A percentile compares a stretch with the other conserved stretches of the same genome.
These are phyloP conservation scores for Dothistroma pini DNA, from an alignment of 2,329 filamentous ascomycete genomes.

Conservation along the genomic window DNA sequence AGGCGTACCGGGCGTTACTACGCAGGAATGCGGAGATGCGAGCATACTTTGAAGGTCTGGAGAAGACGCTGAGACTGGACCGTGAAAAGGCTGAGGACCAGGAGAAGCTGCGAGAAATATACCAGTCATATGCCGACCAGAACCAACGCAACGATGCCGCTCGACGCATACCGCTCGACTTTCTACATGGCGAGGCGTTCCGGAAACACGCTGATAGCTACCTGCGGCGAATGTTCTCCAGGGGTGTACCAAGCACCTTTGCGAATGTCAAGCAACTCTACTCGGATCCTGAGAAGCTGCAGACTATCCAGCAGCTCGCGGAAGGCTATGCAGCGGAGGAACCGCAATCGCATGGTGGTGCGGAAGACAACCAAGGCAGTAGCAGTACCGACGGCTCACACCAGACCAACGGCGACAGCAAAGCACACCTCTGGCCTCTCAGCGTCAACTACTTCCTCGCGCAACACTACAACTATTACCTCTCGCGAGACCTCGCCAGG, in stretches of 20 bases:
- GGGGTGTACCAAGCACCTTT: conserved; percentile 93
- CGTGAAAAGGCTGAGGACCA: conserved; percentile 59
- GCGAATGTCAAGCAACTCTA: conserved; percentile 96
- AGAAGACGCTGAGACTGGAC: conserved; percentile 63
- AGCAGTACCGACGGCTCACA: conserved; percentile 40
- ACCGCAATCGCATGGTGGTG: conserved; percentile 28
- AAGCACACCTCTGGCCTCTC: conserved; percentile 60
- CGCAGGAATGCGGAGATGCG: conserved; percentile 86
- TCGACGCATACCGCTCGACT: conserved; percentile 81
- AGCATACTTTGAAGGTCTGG: conserved; percentile 76
- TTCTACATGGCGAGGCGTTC: conserved; percentile 80
- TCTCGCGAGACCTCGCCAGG: conserved; percentile 78
- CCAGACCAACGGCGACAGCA: conserved; percentile 24
- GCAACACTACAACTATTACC: conserved; percentile 92
- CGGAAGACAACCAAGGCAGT: conserved; percentile 25
- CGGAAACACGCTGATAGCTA: conserved; percentile 73
- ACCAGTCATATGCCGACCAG: conserved; percentile 76
- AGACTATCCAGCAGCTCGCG: conserved; percentile 70
- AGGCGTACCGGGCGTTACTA: conserved; percentile 74
- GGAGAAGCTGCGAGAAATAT: conserved; percentile 72
- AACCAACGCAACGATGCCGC: conserved; percentile 80
- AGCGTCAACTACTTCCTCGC: conserved; percentile 90
- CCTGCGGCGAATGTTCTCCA: conserved; percentile 77
- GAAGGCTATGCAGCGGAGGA: conserved; percentile 64
- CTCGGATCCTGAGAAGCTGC: conserved; percentile 69